phyloP scores from a whole-genome alignment of 148 eudicot species.

The Talinum fruticosum region DNA sequence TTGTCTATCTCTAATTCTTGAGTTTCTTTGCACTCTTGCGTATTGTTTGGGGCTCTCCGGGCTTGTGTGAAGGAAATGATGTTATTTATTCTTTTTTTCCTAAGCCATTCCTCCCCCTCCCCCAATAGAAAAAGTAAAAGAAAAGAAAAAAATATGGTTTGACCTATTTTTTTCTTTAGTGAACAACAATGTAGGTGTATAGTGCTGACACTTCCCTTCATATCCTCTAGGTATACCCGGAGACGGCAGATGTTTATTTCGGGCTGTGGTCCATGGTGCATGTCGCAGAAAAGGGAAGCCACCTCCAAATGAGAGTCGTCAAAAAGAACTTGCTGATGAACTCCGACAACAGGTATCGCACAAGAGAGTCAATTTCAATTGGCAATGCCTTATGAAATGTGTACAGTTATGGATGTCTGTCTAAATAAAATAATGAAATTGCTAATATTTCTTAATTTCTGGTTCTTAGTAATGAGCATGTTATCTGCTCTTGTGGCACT shows the following conservation, averaged over 20 bases:
- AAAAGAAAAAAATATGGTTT: background rate
- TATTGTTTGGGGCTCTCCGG: background rate
- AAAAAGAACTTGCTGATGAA: slow-evolving; percentile 76
- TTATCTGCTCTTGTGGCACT: background rate
- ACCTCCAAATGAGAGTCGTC: slow-evolving; percentile 55
- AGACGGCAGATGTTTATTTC: slow-evolving; percentile 85
- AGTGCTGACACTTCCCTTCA: background rate
- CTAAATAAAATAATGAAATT: background rate
- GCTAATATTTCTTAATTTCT: background rate
- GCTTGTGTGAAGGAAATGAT: background rate
- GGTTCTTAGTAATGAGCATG: background rate
- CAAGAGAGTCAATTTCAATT: background rate
- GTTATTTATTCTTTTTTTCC: too few relatives aligned
- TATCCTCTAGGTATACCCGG: slow-evolving; percentile 67
- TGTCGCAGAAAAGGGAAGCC: slow-evolving; percentile 61
- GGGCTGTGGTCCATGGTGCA: slow-evolving; percentile 79
- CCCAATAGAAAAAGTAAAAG: too few relatives aligned
- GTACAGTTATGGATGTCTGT: background rate
- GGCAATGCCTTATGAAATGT: background rate
- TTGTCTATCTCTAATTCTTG: background rate
- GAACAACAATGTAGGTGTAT: background rate
- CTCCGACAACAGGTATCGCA: slow-evolving; percentile 56
- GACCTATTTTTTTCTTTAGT: background rate
- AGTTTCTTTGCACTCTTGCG: too few relatives aligned
- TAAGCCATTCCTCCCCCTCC: background rate